Percentiles rank a stretch among this genome's conserved stretches.
Conservation (phyloP, 2,329 filamentous ascomycete species). For the Trichoderma harzianum region DNA sequence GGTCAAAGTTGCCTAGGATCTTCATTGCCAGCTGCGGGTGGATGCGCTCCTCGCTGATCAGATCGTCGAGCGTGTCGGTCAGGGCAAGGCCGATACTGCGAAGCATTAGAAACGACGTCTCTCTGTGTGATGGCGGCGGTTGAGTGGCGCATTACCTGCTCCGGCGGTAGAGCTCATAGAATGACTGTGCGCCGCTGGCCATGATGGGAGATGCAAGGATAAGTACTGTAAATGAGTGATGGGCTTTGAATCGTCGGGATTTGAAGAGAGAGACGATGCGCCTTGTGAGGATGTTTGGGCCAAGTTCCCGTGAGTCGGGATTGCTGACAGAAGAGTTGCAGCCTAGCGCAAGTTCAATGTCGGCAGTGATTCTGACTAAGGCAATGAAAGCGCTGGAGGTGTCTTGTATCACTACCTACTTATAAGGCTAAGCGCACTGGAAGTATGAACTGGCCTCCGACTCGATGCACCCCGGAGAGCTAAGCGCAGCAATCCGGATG, state of each 20-base stretch:
- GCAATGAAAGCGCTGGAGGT: background rate
- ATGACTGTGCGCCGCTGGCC: constrained; percentile 53
- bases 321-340: background rate
- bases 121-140: background rate
- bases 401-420: no score
- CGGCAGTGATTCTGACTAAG: background rate
- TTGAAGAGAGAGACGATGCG: background rate
- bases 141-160: constrained; percentile 68
- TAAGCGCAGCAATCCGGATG: constrained; percentile 20
- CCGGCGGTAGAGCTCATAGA: constrained; percentile 96
- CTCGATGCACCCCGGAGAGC: background rate
- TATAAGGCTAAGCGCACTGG: background rate
- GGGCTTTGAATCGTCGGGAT: background rate
- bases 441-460: constrained; percentile 4
- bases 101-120: constrained; percentile 13
- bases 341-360: background rate
- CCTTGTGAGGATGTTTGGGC: background rate
- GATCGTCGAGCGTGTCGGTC: constrained; percentile 93
- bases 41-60: constrained; percentile 92
- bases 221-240: background rate
- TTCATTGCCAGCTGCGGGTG: constrained; percentile 99
- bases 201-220: constrained; percentile 32
- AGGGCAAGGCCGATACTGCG: constrained; percentile 84
- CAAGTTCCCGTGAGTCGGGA: background rate
- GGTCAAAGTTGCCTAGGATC: constrained; percentile 93